Percentiles rank a stretch among this genome's conserved stretches.
Evolutionary conservation across 2,329 filamentous ascomycete genomes (phyloP).

Genomic region (Alternaria novae-zelandiae): DNA sequence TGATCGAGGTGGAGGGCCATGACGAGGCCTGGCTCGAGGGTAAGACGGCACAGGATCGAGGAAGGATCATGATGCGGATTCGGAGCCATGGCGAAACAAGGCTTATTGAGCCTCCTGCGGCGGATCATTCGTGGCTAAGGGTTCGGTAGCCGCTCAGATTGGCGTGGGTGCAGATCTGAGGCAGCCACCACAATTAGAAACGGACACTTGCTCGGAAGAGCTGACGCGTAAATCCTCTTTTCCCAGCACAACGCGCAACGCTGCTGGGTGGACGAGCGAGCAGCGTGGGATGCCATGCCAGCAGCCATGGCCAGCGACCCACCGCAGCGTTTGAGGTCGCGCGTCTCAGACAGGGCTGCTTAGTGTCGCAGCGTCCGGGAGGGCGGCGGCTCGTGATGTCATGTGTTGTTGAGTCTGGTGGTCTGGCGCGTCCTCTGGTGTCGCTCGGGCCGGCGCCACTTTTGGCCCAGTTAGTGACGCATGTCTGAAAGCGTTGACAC

Average conservation of each 20-base stretch:
- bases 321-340: background rate
- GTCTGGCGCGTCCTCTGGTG: background rate
- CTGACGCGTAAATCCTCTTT: conserved; percentile 9
- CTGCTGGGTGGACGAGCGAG: background rate
- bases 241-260: conserved; percentile 3
- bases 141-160: background rate
- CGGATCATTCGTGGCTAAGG: background rate
- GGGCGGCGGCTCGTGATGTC: conserved; percentile 12
- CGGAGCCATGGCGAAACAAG: conserved; percentile 2
- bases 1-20: background rate
- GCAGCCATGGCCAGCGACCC: background rate
- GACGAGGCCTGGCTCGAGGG: background rate
- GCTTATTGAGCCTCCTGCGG: background rate
- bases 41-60: background rate
- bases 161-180: conserved; percentile 5
- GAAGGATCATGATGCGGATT: background rate
- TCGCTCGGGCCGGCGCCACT: conserved; percentile 1
- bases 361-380: conserved; percentile 1
- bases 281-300: background rate
- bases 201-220: background rate
- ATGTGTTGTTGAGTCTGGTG: conserved; percentile 2
- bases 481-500: background rate
- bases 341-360: background rate
- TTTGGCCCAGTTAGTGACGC: conserved; percentile 6
- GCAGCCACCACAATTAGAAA: conserved; percentile 4